These are phyloP conservation scores for Aspergillus leporis DNA, from an alignment of 495 filamentous ascomycete species.

Conservation along the genomic window DNA sequence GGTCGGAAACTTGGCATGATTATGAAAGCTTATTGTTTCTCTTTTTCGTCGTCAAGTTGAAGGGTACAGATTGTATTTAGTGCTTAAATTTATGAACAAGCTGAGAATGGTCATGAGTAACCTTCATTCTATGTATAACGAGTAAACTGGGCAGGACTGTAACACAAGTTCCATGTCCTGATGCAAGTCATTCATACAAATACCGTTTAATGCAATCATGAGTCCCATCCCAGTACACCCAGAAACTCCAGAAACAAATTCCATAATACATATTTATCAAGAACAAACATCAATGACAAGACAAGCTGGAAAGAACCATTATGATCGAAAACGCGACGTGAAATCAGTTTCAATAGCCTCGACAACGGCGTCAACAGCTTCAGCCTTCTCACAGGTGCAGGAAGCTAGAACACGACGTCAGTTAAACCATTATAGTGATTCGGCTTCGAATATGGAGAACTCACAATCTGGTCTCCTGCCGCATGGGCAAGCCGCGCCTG, in stretches of 20 bases:
- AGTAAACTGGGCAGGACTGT: neutral
- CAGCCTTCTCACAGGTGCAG: constrained; percentile 80
- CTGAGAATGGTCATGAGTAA: neutral
- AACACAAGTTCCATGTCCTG: neutral
- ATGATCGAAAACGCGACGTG: constrained; percentile 53
- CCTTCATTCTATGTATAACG: neutral
- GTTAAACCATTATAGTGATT: neutral
- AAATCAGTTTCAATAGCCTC: constrained; percentile 72
- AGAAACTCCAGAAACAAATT: neutral
- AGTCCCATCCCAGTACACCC: neutral
- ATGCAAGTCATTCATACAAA: neutral
- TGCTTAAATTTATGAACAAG: neutral
- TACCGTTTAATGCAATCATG: neutral
- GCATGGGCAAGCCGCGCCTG: constrained; percentile 69
- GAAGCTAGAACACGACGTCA: constrained; percentile 51
- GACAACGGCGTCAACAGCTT: constrained; percentile 46
- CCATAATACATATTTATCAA: neutral
- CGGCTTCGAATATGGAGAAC: constrained; percentile 23
- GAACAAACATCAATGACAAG: neutral
- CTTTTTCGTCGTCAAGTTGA: neutral
- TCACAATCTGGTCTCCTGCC: constrained; percentile 70
- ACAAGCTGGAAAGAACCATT: constrained; percentile 1
- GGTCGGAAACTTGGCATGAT: neutral
- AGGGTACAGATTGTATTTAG: neutral
- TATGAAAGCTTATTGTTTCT: neutral